Percentiles rank a stretch among this genome's conserved stretches.
phyloP scores from a whole-genome alignment of 208 protist species.

The Wallacemonas sp. region DNA sequence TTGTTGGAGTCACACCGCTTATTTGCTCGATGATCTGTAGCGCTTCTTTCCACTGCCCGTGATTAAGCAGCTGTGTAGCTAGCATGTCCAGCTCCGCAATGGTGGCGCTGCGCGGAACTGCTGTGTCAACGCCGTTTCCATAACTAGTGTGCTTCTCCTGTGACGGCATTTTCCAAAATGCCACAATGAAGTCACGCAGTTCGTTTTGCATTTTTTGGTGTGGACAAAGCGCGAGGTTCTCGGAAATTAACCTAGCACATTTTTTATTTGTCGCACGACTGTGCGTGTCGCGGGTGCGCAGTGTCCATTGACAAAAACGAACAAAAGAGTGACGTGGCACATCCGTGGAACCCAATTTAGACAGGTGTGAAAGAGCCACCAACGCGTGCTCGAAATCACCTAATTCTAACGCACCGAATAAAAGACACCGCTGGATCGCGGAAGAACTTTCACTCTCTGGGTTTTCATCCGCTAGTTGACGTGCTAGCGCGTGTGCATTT shows the following conservation, averaged over 20 bases:
- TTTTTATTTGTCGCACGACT: conserved; percentile 15
- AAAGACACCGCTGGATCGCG: conserved; percentile 27
- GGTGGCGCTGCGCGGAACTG: too few relatives aligned
- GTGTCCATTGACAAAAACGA: not conserved
- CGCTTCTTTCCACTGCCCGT: conserved; percentile 31
- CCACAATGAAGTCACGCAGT: conserved; percentile 2
- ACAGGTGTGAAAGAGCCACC: conserved; percentile 18
- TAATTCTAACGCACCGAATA: conserved; percentile 20
- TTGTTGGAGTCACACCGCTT: conserved; percentile 14
- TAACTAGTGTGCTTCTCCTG: too few relatives aligned
- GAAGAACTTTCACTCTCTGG: conserved; percentile 9
- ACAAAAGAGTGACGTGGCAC: conserved; percentile 13
- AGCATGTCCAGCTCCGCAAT: conserved; percentile 26
- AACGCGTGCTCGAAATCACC: conserved; percentile 5
- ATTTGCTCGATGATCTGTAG: conserved; percentile 29
- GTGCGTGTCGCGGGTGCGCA: conserved; percentile 12
- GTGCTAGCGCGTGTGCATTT: conserved; percentile 16
- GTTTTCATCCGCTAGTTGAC: conserved; percentile 21
- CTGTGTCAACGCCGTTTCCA: too few relatives aligned
- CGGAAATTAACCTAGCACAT: conserved; percentile 17
- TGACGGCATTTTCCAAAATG: too few relatives aligned
- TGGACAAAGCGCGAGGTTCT: not conserved
- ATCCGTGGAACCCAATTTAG: conserved; percentile 17
- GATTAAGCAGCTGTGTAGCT: conserved; percentile 18
- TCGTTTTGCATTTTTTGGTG: not conserved